Evolutionary conservation across 495 filamentous ascomycete genomes (phyloP).

Genomic region (Lepidopterella palustris): DNA sequence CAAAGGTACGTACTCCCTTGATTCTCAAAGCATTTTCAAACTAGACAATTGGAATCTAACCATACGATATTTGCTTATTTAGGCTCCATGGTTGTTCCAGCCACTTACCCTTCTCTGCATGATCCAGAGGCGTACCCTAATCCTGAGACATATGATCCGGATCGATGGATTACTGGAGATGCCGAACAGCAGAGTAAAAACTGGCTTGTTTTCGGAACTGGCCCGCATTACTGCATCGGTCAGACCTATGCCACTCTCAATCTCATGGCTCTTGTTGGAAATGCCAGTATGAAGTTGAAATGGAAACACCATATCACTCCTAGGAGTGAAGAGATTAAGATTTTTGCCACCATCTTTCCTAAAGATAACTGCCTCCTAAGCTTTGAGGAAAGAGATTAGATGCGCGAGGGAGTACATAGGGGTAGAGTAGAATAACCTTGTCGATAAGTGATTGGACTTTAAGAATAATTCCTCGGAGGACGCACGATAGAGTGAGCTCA

Average conservation of each 20-base stretch:
- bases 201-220: conserved; percentile 93
- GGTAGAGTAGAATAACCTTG: no score
- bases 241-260: conserved; percentile 87
- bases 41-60: no score
- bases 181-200: conserved; percentile 94
- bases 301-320: conserved; percentile 85
- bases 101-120: conserved; percentile 82
- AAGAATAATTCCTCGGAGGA: no score
- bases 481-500: no score
- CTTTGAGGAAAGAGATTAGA: no score
- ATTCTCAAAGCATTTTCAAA: background rate
- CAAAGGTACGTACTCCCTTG: conserved; percentile 50
- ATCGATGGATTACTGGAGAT: conserved; percentile 85
- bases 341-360: conserved; percentile 98
- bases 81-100: conserved; percentile 90
- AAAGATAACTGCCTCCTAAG: no score
- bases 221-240: conserved; percentile 93
- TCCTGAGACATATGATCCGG: conserved; percentile 83
- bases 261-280: conserved; percentile 85
- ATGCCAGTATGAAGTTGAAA: conserved; percentile 80
- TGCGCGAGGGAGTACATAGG: no score
- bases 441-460: no score
- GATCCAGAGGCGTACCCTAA: conserved; percentile 89
- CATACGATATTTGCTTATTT: no score
- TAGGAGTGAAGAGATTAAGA: conserved; percentile 86